phyloP scores from a whole-genome alignment of 108 stramenopile species.

The Conticribra weissflogii region DNA sequence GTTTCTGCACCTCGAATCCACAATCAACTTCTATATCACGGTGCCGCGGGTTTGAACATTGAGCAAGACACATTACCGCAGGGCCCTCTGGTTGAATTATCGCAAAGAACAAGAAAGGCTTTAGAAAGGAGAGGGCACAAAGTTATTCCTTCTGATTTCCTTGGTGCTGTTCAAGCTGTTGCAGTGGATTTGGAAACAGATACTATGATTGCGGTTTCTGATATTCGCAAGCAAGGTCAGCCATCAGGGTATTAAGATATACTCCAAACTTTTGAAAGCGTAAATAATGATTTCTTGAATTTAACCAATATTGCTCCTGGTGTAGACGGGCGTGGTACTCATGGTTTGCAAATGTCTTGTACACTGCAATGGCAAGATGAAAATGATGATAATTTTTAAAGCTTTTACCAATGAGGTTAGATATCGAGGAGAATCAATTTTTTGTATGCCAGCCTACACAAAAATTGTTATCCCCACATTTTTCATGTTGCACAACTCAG shows the following conservation, averaged over 20 bases:
- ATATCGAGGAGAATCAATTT: too few relatives aligned
- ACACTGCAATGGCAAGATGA: too few relatives aligned
- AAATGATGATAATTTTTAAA: too few relatives aligned
- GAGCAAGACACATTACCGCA: slow-evolving; percentile 34
- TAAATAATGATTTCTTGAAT: too few relatives aligned
- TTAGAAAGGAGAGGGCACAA: slow-evolving; percentile 55
- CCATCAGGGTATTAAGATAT: slow-evolving; percentile 74
- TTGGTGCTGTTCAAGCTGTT: slow-evolving; percentile 77
- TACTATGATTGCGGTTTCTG: slow-evolving; percentile 62
- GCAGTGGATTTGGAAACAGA: slow-evolving; percentile 65
- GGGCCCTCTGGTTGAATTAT: slow-evolving; percentile 50
- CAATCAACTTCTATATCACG: slow-evolving; percentile 79
- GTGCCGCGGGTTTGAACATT: slow-evolving; percentile 36
- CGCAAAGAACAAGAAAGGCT: slow-evolving; percentile 50
- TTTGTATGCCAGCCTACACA: too few relatives aligned
- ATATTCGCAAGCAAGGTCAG: slow-evolving; percentile 76
- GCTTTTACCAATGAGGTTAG: too few relatives aligned
- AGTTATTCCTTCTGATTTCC: slow-evolving; percentile 58
- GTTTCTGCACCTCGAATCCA: slow-evolving; percentile 72
- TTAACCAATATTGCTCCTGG: too few relatives aligned
- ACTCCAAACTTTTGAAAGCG: too few relatives aligned
- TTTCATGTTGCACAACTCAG: too few relatives aligned
- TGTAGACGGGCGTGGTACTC: too few relatives aligned
- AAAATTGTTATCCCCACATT: too few relatives aligned
- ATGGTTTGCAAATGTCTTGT: too few relatives aligned